Evolutionary conservation across 2,329 filamentous ascomycete species (phyloP), one percentile per base, ranked within the genome.

Genomic region (Nemania serpens): DNA sequence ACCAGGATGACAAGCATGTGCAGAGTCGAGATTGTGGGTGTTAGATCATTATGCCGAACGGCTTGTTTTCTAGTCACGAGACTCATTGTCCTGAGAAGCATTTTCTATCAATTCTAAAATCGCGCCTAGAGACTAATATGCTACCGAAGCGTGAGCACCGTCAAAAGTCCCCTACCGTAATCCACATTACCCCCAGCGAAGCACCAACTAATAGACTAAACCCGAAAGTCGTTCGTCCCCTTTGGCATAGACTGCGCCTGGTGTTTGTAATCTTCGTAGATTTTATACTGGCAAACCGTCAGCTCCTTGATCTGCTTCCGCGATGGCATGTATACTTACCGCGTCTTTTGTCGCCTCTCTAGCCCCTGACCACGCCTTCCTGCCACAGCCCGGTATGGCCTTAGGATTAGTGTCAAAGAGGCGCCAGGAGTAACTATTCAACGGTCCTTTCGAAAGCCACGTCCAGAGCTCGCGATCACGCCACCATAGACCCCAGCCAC

Each of bases 391-490:
- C 10, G 69, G 68, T 18, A 70, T 54, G 3, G 58, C 51, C 13
- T 48, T 22, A 1, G 69, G 68, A 46, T 72, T 72, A 9, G 70
- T 72, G 12, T 71, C 68, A 25, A 72, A 72, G 4, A 72, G 43
- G 1, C 69, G 63, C 66, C 67, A 73, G 11, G 68, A 62, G 34
- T 68, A 63, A 47, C 64, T 67, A 41, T 69, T 71, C 61, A 69
- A 64, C 6, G 69, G 70, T 6, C 70, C 70, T 15, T 66, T 64
- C 1, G 68, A 62, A 1, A 72, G 61, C 66, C 65, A 70, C 9
- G 56, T 66, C 65, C 69, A 69, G 17, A 70, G 48, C 25, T 66
- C 61, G n/a, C 55, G 58, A 46, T 72, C 70, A 13, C 57, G 36
- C 66, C 66, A 70, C 67, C 69, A 67, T 0, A 72, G 66, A 9